phyloP scores from a whole-genome alignment of 495 filamentous ascomycete species.

The Xylaria curta region DNA sequence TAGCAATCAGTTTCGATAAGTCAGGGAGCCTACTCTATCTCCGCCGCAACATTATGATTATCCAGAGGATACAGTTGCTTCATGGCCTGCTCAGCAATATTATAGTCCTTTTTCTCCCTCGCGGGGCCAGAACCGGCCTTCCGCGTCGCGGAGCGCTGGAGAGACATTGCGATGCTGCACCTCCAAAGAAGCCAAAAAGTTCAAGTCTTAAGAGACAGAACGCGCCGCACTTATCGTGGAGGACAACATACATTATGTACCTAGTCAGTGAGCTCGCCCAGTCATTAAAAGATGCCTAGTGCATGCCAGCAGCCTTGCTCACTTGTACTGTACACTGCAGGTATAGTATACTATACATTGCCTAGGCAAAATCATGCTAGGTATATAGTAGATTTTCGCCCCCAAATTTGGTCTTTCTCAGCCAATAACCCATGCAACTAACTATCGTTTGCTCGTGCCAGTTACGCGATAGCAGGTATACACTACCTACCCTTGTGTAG shows the following conservation, averaged over 20 bases:
- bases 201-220: not conserved
- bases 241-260: conserved; percentile 23
- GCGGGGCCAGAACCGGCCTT: conserved; percentile 36
- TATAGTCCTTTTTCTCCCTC: conserved; percentile 40
- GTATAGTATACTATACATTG: conserved; percentile 8
- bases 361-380: not conserved
- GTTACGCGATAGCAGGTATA: not conserved
- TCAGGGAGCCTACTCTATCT: conserved; percentile 38
- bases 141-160: conserved; percentile 40
- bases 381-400: conserved; percentile 5
- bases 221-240: not conserved
- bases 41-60: conserved; percentile 32
- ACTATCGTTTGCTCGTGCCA: not conserved
- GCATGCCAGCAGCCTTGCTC: conserved; percentile 3
- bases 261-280: not conserved
- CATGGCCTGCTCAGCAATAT: conserved; percentile 38
- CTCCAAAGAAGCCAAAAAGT: not conserved
- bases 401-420: not conserved
- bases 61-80: conserved; percentile 42
- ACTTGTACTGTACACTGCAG: not conserved
- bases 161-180: conserved; percentile 32
- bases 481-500: conserved; percentile 5
- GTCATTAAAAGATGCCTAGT: not conserved
- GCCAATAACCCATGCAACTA: conserved; percentile 1
- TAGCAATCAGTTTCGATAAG: not conserved